phyloP scores from a whole-genome alignment of 768 basidiomycete species.

The Tephrocybe rancida region DNA sequence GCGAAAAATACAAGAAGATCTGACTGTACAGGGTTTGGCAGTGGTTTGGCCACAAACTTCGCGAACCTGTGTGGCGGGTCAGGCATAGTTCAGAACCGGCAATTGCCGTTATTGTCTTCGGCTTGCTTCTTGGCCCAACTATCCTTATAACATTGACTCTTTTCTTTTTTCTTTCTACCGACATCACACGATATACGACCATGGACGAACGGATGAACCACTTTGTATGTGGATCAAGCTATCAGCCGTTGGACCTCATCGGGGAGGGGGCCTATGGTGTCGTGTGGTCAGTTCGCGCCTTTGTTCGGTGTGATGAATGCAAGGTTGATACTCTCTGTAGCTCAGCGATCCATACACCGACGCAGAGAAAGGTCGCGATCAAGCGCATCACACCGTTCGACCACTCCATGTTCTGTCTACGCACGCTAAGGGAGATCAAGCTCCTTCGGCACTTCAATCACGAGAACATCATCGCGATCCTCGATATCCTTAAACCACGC shows the following conservation, averaged over 20 bases:
- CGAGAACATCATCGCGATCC: conserved; percentile 92
- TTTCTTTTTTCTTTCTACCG: background rate
- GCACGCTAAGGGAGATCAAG: conserved; percentile 89
- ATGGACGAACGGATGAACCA: conserved; percentile 33
- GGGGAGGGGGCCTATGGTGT: conserved; percentile 97
- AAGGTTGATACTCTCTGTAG: conserved; percentile 29
- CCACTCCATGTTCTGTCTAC: conserved; percentile 90
- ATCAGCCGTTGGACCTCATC: conserved; percentile 80
- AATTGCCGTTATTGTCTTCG: conserved; percentile 15
- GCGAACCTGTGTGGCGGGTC: background rate
- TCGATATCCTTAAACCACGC: conserved; percentile 88
- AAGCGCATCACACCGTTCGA: conserved; percentile 96
- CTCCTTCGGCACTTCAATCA: conserved; percentile 85
- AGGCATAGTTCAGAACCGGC: background rate
- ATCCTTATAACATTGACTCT: background rate
- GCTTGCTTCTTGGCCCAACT: background rate
- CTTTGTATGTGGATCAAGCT: conserved; percentile 56
- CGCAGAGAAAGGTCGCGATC: conserved; percentile 88
- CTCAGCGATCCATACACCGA: conserved; percentile 78
- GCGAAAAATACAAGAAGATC: background rate
- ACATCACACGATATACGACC: background rate
- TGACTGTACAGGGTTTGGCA: background rate
- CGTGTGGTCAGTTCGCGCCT: conserved; percentile 55
- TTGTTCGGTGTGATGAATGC: conserved; percentile 2
- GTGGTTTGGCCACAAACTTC: background rate